phyloP scores from a whole-genome alignment of 1,284 basidiomycete species.

The Trametes hirsuta region DNA sequence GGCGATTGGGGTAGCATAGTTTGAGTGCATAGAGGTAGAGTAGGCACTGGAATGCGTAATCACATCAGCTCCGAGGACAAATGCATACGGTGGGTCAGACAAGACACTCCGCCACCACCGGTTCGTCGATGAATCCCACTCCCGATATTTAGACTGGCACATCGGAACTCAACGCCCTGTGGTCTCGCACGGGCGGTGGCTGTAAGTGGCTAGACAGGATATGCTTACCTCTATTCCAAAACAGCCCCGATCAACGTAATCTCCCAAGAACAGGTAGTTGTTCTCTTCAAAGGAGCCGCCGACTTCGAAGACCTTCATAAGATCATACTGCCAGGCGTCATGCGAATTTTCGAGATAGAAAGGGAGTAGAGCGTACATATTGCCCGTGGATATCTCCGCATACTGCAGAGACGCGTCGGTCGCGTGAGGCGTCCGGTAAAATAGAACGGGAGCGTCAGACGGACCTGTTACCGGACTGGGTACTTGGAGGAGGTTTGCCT shows the following conservation, averaged over 20 bases:
- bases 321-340: slow-evolving; percentile 68
- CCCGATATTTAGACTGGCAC: too few species aligned
- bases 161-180: too few species aligned
- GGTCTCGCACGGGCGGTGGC: background rate
- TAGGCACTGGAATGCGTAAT: slow-evolving; percentile 23
- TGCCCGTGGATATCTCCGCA: slow-evolving; percentile 99
- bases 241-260: slow-evolving; percentile 97
- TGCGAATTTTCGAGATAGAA: background rate
- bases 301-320: slow-evolving; percentile 98
- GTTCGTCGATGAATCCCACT: too few species aligned
- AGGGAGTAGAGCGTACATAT: slow-evolving; percentile 71
- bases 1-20: slow-evolving; percentile 32
- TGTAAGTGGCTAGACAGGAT: slow-evolving; percentile 5
- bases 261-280: slow-evolving; percentile 94
- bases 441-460: slow-evolving; percentile 31
- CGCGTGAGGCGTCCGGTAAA: slow-evolving; percentile 3
- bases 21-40: slow-evolving; percentile 36
- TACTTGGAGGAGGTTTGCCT: slow-evolving; percentile 88
- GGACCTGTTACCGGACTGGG: slow-evolving; percentile 92
- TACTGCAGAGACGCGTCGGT: slow-evolving; percentile 50
- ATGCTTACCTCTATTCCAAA: slow-evolving; percentile 88
- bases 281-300: slow-evolving; percentile 90
- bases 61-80: background rate
- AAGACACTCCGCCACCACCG: too few species aligned
- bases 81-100: too few species aligned